phyloP scores from a whole-genome alignment of 2,329 filamentous ascomycete genomes.

The Exophiala sp. region DNA sequence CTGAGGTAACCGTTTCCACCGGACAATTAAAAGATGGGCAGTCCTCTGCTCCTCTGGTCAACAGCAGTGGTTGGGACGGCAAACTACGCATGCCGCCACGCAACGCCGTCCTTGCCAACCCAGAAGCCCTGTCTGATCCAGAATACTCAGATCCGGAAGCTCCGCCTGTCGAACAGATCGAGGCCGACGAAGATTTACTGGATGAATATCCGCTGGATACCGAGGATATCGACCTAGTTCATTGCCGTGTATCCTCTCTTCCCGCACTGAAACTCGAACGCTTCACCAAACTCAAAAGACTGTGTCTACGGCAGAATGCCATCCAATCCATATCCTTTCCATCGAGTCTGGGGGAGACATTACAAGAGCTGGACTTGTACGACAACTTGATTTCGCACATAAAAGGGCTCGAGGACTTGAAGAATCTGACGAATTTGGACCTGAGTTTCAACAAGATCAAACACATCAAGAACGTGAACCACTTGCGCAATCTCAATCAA shows the following conservation, averaged over 20 bases:
- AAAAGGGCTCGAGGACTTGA: slow-evolving; percentile 71
- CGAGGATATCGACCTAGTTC: slow-evolving; percentile 82
- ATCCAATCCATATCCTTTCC: slow-evolving; percentile 77
- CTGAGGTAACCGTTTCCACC: slow-evolving; percentile 17
- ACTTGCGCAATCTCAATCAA: slow-evolving; percentile 71
- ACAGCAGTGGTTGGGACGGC: slow-evolving; percentile 44
- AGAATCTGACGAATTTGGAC: slow-evolving; percentile 71
- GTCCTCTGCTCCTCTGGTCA: slow-evolving; percentile 23
- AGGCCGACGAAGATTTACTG: slow-evolving; percentile 68
- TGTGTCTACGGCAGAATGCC: slow-evolving; percentile 89
- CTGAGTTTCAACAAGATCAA: slow-evolving; percentile 99
- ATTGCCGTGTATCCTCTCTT: slow-evolving; percentile 75
- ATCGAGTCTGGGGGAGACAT: slow-evolving; percentile 55
- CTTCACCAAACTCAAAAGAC: slow-evolving; percentile 66
- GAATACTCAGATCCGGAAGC: slow-evolving; percentile 72
- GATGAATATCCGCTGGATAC: slow-evolving; percentile 44
- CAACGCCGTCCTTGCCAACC: slow-evolving; percentile 68
- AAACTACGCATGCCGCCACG: slow-evolving; percentile 43
- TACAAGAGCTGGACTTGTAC: slow-evolving; percentile 88
- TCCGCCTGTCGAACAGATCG: slow-evolving; percentile 66
- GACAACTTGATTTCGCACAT: slow-evolving; percentile 91
- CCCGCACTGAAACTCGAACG: slow-evolving; percentile 72
- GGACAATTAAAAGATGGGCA: slow-evolving; percentile 1
- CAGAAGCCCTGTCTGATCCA: slow-evolving; percentile 74
- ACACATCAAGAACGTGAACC: slow-evolving; percentile 83